Conservation (phyloP, 768 basidiomycete genomes). For the Termitomyces eurrhizus region DNA sequence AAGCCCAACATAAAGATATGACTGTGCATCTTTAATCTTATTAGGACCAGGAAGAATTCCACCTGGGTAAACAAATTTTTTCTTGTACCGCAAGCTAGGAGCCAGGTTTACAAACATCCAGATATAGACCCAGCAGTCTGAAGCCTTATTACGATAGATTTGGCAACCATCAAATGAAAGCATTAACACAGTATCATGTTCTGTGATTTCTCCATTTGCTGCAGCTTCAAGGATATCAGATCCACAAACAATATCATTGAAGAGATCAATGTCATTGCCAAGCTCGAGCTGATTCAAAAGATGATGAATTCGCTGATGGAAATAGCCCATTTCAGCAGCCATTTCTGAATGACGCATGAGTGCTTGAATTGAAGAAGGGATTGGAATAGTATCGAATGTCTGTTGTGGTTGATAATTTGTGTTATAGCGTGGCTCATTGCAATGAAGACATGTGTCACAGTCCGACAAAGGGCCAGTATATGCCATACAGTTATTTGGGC, state of each 20-base stretch:
- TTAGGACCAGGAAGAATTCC: conserved; percentile 8
- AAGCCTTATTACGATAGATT: conserved; percentile 26
- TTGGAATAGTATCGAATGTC: background rate
- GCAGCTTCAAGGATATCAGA: background rate
- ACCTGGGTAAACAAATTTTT: conserved; percentile 10
- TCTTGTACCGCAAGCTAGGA: conserved; percentile 24
- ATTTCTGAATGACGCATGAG: background rate
- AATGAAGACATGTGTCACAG: conserved; percentile 25
- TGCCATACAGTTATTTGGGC: conserved; percentile 35
- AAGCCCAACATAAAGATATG: background rate
- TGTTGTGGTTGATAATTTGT: background rate
- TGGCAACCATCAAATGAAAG: conserved; percentile 31
- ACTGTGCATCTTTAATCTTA: conserved; percentile 2
- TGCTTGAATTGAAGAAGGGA: conserved; percentile 2
- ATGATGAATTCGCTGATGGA: background rate
- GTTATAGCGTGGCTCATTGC: conserved; percentile 9
- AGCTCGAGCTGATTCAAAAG: background rate
- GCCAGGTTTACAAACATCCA: conserved; percentile 26
- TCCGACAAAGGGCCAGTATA: too few relatives aligned
- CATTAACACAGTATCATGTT: conserved; percentile 22
- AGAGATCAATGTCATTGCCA: background rate
- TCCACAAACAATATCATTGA: too few relatives aligned
- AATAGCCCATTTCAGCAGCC: background rate
- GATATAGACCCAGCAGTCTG: conserved; percentile 26
- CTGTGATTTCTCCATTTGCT: conserved; percentile 11